Percentiles rank a stretch among this genome's conserved stretches.
Evolutionary conservation across 2,329 filamentous ascomycete genomes (phyloP).

Genomic region (Fusarium sp.): DNA sequence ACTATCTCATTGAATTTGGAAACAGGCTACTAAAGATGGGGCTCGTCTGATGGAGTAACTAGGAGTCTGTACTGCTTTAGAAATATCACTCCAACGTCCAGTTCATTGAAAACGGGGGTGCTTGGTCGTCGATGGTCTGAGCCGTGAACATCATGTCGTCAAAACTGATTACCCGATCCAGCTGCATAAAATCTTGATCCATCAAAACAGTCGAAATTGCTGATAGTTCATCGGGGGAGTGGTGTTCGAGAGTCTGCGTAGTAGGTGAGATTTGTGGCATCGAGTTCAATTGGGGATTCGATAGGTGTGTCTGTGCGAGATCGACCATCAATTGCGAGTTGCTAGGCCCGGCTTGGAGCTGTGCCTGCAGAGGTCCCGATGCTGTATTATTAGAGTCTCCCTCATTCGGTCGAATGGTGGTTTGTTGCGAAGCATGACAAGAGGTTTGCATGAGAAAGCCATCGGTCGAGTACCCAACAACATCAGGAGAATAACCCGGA

Average conservation of each 20-base stretch:
- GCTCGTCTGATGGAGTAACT: neutral
- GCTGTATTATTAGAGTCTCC: rapidly evolving
- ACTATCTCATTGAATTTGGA: slow-evolving; percentile 53
- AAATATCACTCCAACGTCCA: slow-evolving; percentile 12
- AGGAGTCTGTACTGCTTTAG: neutral
- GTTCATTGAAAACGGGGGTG: slow-evolving; percentile 1
- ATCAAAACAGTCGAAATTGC: slow-evolving; percentile 47
- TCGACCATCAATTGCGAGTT: neutral
- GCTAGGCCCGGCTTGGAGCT: neutral
- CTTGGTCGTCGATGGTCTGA: slow-evolving; percentile 27
- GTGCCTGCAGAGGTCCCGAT: rapidly evolving
- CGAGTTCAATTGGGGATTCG: slow-evolving; percentile 4
- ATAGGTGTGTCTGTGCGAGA: neutral
- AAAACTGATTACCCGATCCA: slow-evolving; percentile 50
- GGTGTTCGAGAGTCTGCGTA: slow-evolving; percentile 3
- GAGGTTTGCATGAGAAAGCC: neutral
- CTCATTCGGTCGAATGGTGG: rapidly evolving
- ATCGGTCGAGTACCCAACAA: slow-evolving; percentile 30
- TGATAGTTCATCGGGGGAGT: slow-evolving; percentile 41
- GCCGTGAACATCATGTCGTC: slow-evolving; percentile 49
- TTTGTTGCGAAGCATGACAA: rapidly evolving
- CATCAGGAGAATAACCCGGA: slow-evolving; percentile 13
- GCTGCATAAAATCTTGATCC: slow-evolving; percentile 46
- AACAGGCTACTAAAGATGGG: slow-evolving; percentile 31
- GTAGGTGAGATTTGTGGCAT: slow-evolving; percentile 24